phyloP scores from a whole-genome alignment of 1,139 yeast species.

The Yamadazyma membranifaciens region DNA sequence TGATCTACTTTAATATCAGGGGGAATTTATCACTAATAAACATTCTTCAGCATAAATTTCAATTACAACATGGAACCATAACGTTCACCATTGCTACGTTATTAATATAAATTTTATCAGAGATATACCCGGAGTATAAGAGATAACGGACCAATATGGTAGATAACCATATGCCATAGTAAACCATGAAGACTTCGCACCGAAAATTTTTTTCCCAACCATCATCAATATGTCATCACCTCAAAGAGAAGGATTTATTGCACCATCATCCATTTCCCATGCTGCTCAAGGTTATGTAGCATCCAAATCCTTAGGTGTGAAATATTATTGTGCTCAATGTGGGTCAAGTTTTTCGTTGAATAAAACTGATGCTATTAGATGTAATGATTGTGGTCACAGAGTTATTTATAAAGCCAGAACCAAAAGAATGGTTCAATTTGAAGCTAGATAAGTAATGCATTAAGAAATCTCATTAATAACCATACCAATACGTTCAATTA shows the following conservation, averaged over 20 bases:
- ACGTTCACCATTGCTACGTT: too few species aligned
- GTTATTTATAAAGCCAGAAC: slow-evolving; percentile 96
- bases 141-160: too few species aligned
- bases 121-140: too few species aligned
- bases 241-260: slow-evolving; percentile 90
- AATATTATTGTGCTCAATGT: slow-evolving; percentile 95
- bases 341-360: slow-evolving; percentile 85
- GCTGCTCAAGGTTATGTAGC: slow-evolving; percentile 56
- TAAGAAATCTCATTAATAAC: background rate
- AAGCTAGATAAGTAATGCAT: slow-evolving; percentile 36
- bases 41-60: too few species aligned
- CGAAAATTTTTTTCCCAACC: slow-evolving; percentile 4
- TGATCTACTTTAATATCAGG: too few species aligned
- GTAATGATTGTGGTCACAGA: slow-evolving; percentile 98
- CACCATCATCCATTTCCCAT: slow-evolving; percentile 76
- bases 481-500: background rate
- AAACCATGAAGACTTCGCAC: background rate
- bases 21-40: too few species aligned
- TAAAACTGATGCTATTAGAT: slow-evolving; percentile 95
- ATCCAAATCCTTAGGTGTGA: slow-evolving; percentile 78
- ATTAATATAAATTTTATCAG: too few species aligned
- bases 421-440: slow-evolving; percentile 80
- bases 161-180: too few species aligned
- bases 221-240: slow-evolving; percentile 47
- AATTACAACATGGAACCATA: too few species aligned